Base-by-base conservation (phyloP, 306 rosid genomes). In the Gastrolobium villosum region DNA sequence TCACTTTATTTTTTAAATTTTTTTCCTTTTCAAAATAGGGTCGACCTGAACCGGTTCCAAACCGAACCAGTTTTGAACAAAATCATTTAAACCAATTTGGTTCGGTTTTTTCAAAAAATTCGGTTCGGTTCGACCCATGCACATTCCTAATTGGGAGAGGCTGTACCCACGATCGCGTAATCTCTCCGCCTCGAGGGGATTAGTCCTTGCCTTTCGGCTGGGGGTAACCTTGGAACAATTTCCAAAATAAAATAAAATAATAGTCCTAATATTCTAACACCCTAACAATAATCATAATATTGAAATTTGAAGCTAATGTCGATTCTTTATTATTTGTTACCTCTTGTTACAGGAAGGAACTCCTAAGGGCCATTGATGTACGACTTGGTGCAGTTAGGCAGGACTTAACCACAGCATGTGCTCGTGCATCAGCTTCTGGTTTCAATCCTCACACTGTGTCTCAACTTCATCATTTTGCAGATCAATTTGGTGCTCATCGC, bases 291-390 rank as follows among this genome's bases (percentile, higher is more conserved):
- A 48, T 49, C 60, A 3, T 49, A 50, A 35, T 70, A 70, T 53
- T 34, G 20, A 65, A 70, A 69, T 8, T 54, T 65, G 55, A 26
- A 40, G 62, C 35, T 14, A 40, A n/a, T 11, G 70, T 61, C 6
- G 61, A 5, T 54, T 41, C 9, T 55, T 65, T 36, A 37, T 45
- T 10, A 8, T 11, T 13, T 57, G 37, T 20, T 7, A 57, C 50
- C 4, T 53, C 60, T 82, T 82, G 55, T 54, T 54, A 48, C 91
- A 96, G 99, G 86, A 96, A 91, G 79, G 99, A 93, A 88, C 97
- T 96, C 26, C 78, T 91, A 75, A 91, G 92, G 79, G 99, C 99
- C 48, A 96, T 96, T 59, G 98, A 96, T 83, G 98, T 93, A 37
- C 84, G 98, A 76, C 84, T 96, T 75, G 59, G 78, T 82, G 91